Percentiles rank a stretch among this genome's conserved stretches.
These are phyloP conservation scores for Nymphaea thermarum DNA, from an alignment of 164 flowering plant species.

Conservation along the genomic window DNA sequence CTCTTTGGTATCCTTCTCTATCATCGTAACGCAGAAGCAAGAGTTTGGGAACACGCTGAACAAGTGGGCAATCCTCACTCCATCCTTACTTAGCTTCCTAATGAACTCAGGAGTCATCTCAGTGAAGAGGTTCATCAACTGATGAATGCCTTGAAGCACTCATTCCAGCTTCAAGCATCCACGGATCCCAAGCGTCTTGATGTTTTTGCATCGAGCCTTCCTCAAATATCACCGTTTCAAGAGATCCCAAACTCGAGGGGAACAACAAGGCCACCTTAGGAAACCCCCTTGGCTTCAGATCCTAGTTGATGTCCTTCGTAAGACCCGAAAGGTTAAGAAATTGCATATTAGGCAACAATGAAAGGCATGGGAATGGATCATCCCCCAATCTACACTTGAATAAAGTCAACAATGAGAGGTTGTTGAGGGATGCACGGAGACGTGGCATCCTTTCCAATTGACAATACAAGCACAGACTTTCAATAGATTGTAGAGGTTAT, in stretches of 20 bases:
- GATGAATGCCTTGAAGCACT: conserved; percentile 5
- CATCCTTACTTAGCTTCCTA: no score
- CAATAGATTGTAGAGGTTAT: conserved; percentile 11
- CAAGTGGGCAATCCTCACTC: no score
- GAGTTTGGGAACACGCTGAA: no score
- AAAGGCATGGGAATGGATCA: neutral
- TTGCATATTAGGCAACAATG: neutral
- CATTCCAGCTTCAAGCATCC: neutral
- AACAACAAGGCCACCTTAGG: neutral
- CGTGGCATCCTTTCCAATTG: neutral
- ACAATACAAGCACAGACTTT: neutral
- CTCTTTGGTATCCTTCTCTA: no score
- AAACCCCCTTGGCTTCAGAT: neutral
- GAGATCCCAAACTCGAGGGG: neutral
- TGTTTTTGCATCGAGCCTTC: neutral
- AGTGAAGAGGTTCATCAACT: neutral
- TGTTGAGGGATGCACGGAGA: neutral
- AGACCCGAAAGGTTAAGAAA: neutral
- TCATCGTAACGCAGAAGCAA: no score
- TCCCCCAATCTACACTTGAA: no score
- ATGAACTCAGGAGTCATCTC: neutral
- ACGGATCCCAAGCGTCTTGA: neutral
- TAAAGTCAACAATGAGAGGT: neutral
- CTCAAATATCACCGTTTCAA: neutral
- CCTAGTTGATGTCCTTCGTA: neutral